Evolutionary conservation across 1,284 basidiomycete genomes (phyloP), one percentile per base, ranked within the genome.

Genomic region (Mycosarcoma mackinlayi): DNA sequence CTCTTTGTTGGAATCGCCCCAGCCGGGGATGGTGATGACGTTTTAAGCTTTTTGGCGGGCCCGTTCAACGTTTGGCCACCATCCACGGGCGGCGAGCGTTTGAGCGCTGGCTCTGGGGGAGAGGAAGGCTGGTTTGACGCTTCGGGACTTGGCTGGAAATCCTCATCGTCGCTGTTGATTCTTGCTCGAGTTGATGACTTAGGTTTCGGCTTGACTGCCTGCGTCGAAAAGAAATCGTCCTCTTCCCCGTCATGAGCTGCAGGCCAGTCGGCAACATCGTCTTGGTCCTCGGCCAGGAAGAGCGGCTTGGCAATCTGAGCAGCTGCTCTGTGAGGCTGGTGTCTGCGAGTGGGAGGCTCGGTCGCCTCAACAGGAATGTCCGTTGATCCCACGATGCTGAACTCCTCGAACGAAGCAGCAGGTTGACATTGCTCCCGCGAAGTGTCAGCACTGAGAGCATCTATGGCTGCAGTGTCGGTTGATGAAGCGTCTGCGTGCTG

Each of bases 281-380:
- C 60, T 16, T 68, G 65, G 0, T 73, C 69, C 31, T 55, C 44
- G 8, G 49, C 53, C 6, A 71, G 21, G 37, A 71, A 75, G n/a
- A 75, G 60, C 7, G 61, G 61, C 44, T 54, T 61, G 3, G 69
- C 64, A 13, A 71, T 55, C 10, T 60, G 51, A 0, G 31, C 73
- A 11, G 65, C 65, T 10, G 65, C 61, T 42, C 60, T 16, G 1
- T 35, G 56, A 23, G 57, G 67, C 30, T 64, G 67, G n/a, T 64
- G 60, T 35, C 66, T 57, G 7, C 54, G 38, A 4, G 37, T 31
- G 3, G 58, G 35, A 6, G 56, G 30, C 13, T 44, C 34, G 3
- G 18, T 44, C 0, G 38, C 34, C 16, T 54, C 35, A 30, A 37
- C 50, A 5, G 40, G 16, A 31, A 52, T 34, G 19, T 18, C 45